These are phyloP conservation scores for Chytriomyces hyalinus DNA, from an alignment of 192 early-diverging fungal genomes.

Conservation along the genomic window DNA sequence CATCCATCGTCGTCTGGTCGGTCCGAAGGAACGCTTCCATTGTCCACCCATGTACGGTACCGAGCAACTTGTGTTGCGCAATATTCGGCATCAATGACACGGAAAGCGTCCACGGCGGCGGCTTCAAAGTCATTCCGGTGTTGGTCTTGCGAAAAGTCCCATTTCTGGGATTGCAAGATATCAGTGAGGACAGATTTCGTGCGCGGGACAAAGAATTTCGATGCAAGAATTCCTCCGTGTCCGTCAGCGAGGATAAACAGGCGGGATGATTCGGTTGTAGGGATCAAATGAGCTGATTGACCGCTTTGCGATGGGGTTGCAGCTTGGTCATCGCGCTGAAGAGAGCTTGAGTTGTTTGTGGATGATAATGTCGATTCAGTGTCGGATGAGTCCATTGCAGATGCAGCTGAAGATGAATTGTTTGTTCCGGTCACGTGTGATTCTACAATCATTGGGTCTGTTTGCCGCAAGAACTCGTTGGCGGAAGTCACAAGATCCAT, in stretches of 20 bases:
- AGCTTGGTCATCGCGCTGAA: neutral
- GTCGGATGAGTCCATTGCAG: slow-evolving; percentile 8
- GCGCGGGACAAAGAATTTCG: slow-evolving; percentile 55
- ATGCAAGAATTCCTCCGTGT: slow-evolving; percentile 57
- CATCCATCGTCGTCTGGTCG: slow-evolving; percentile 62
- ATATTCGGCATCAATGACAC: slow-evolving; percentile 58
- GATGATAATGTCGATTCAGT: slow-evolving; percentile 31
- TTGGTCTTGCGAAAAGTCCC: slow-evolving; percentile 48
- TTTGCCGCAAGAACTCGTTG: neutral
- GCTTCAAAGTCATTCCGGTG: slow-evolving; percentile 42
- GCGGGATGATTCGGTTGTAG: slow-evolving; percentile 21
- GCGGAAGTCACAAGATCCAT: slow-evolving; percentile 15
- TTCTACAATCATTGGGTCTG: neutral
- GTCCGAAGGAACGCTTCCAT: slow-evolving; percentile 17
- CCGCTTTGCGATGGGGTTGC: neutral
- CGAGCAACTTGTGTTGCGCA: slow-evolving; percentile 48
- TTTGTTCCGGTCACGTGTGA: neutral
- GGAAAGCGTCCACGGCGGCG: slow-evolving; percentile 44
- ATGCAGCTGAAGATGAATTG: neutral
- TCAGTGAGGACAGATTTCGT: slow-evolving; percentile 31
- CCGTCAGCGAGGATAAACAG: slow-evolving; percentile 66
- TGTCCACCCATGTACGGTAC: slow-evolving; percentile 57
- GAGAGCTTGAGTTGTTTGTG: slow-evolving; percentile 18
- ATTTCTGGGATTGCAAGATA: slow-evolving; percentile 41
- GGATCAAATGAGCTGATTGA: neutral